phyloP scores from a whole-genome alignment of 805 yeast species.

The Ogataea trehaloabstinens region DNA sequence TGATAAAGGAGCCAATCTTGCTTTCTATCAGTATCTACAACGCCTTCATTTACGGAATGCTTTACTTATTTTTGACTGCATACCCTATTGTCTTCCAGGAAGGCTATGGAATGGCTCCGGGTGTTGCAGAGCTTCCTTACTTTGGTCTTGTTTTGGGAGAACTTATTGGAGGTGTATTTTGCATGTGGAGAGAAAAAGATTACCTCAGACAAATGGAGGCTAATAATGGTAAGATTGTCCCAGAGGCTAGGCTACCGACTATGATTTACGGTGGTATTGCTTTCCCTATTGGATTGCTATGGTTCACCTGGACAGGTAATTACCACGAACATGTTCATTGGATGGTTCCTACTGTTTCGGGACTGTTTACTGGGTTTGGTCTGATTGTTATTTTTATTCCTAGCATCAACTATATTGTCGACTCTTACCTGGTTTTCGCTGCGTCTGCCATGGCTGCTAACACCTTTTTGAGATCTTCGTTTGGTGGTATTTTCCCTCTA shows the following conservation, averaged over 20 bases:
- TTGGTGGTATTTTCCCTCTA: conserved; percentile 71
- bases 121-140: conserved; percentile 77
- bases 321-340: conserved; percentile 70
- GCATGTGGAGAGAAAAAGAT: conserved; percentile 53
- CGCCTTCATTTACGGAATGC: conserved; percentile 77
- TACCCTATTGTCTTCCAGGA: conserved; percentile 66
- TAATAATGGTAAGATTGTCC: conserved; percentile 62
- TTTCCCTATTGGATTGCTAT: conserved; percentile 76
- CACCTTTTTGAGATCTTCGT: conserved; percentile 60
- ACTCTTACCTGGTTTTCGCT: conserved; percentile 65
- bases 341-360: conserved; percentile 75
- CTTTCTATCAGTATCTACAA: conserved; percentile 67
- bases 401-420: conserved; percentile 69
- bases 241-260: conserved; percentile 78
- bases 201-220: conserved; percentile 46
- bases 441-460: conserved; percentile 64
- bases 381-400: conserved; percentile 66
- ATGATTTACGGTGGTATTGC: conserved; percentile 69
- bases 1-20: conserved; percentile 68
- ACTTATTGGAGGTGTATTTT: conserved; percentile 51
- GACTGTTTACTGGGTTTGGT: conserved; percentile 66
- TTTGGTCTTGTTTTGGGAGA: conserved; percentile 72
- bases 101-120: conserved; percentile 61
- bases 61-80: conserved; percentile 71
- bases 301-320: conserved; percentile 89